Evolutionary conservation across 2,329 filamentous ascomycete genomes (phyloP), one percentile per base, ranked within the genome.

Genomic region (Penicillium griseofulvum): DNA sequence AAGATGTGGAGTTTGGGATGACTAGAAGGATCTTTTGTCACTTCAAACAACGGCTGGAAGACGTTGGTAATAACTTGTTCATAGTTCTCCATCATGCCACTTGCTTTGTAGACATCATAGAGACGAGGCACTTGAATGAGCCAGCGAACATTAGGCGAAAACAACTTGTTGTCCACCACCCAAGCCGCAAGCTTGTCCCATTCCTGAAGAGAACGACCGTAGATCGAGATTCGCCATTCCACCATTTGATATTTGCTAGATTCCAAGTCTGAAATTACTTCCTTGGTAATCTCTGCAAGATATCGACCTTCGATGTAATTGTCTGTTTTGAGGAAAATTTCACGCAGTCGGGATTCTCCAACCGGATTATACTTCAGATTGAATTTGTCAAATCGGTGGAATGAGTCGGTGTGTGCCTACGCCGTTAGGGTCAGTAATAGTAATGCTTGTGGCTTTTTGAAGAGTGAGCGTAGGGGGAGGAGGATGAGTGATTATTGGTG

Each of bases 201-300:
- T 73, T 99, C 94, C 59, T 96, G 87, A 38, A 96, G 82, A 3
- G 88, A 89, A 70, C 91, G 89, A 59, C 94, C 94, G 68, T 99
- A 99, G 61, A 99, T 91, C 24, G 92, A 97, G 63, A 99, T 96
- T 41, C 94, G 91, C 92, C 95, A 99, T 77, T 99, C 94, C 1
- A 94, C 94, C 89, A 99, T 97, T 72, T 99, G 94, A 69, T 99
- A 99, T 73, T 99, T 99, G 83, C 92, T 97, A 46, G 93, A 96
- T 74, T 99, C 94, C 31, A 99, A 79, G 81, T 99, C 94, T 3
- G 91, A 87, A 52, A 99, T 97, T 59, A 99, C 94, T 74, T 99
- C 94, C 68, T 96, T 96, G 3, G 93, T 97, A 59, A 99, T 97
- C 73, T 99, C 94, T 0, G 94, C 94, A 41, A 99, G 80, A 71